phyloP scores from a whole-genome alignment of 257 asterid species.

The Solanum ossicruentum region DNA sequence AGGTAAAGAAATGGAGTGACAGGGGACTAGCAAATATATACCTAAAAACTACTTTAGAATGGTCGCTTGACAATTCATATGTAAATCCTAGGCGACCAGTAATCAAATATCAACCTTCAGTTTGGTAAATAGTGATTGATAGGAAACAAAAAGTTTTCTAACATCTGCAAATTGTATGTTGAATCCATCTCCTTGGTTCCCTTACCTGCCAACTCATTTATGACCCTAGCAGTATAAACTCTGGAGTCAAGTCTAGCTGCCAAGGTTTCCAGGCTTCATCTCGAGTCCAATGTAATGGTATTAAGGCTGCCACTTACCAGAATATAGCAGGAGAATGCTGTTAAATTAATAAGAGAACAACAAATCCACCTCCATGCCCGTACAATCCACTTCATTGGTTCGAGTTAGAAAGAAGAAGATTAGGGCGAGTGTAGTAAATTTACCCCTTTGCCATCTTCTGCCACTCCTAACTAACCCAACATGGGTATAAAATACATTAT shows the following conservation, averaged over 20 bases:
- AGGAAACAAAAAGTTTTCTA: background rate
- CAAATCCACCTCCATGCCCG: background rate
- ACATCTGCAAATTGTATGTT: background rate
- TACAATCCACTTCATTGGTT: background rate
- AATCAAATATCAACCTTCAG: background rate
- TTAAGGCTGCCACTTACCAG: background rate
- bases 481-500: background rate
- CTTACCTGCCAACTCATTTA: background rate
- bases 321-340: background rate
- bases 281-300: background rate
- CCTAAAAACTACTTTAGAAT: background rate
- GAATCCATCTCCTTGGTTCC: background rate
- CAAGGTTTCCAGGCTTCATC: background rate
- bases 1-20: background rate
- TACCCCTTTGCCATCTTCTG: background rate
- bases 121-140: background rate
- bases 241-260: background rate
- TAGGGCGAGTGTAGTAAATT: background rate
- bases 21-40: background rate
- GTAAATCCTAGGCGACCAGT: background rate
- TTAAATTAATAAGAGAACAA: background rate
- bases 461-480: background rate
- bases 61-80: background rate
- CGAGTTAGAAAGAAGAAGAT: background rate
- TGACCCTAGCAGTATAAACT: background rate